A percentile compares a stretch with the other conserved stretches of the same genome.
phyloP scores from a whole-genome alignment of 176 grass and related monocot species.

The Carex pumila region DNA sequence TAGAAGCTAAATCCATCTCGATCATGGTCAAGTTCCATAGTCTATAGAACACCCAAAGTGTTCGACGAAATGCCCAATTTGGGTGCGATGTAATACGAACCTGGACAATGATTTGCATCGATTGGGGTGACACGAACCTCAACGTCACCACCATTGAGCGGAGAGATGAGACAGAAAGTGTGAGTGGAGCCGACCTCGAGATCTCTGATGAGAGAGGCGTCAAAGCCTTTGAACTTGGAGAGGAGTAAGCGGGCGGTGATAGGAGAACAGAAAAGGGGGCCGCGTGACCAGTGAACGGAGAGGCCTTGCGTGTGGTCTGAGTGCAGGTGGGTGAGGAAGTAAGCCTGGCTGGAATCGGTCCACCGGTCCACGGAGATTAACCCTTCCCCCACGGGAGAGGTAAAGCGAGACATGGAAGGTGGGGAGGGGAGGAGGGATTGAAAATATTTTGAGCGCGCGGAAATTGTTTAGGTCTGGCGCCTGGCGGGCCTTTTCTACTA shows the following conservation, averaged over 20 bases:
- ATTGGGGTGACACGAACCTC: slow-evolving; percentile 59
- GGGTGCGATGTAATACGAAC: slow-evolving; percentile 8
- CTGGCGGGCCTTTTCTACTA: too few species aligned
- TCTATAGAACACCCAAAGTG: background rate
- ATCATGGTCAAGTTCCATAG: too few species aligned
- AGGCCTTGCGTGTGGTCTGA: slow-evolving; percentile 78
- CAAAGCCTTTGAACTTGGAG: slow-evolving; percentile 54
- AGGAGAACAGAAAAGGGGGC: slow-evolving; percentile 75
- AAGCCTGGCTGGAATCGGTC: slow-evolving; percentile 39
- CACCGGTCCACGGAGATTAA: slow-evolving; percentile 61
- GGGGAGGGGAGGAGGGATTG: too few species aligned
- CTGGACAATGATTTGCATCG: slow-evolving; percentile 67
- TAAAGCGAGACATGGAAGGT: background rate
- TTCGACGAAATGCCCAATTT: background rate
- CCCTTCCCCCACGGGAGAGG: slow-evolving; percentile 46
- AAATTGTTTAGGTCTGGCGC: too few species aligned
- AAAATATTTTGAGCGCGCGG: too few species aligned
- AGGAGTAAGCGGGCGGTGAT: slow-evolving; percentile 61
- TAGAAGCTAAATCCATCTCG: background rate
- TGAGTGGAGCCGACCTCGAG: slow-evolving; percentile 31
- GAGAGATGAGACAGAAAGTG: slow-evolving; percentile 30
- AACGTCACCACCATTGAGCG: slow-evolving; percentile 4
- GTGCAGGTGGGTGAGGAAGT: slow-evolving; percentile 96
- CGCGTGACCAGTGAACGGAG: slow-evolving; percentile 39
- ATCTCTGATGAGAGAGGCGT: slow-evolving; percentile 54